These are phyloP conservation scores for Gymnopus androsaceus DNA, from an alignment of 1,284 basidiomycete genomes.

Conservation along the genomic window DNA sequence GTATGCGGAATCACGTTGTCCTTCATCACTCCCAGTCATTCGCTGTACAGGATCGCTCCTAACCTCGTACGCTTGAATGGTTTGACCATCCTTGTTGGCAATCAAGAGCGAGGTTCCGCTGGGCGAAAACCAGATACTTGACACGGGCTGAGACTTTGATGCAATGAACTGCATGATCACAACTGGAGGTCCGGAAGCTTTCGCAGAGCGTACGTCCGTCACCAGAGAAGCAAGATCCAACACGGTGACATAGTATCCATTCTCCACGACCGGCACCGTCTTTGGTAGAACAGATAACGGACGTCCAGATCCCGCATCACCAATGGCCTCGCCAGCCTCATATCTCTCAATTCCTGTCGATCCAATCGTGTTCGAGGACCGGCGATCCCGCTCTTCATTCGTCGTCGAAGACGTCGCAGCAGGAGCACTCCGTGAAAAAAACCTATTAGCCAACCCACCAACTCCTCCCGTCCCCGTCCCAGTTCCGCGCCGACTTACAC, in stretches of 20 bases:
- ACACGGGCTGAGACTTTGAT: constrained; percentile 50
- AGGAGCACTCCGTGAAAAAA: constrained; percentile 69
- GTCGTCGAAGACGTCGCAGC: constrained; percentile 36
- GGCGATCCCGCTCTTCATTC: constrained; percentile 4
- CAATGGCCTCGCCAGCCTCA: constrained; percentile 8
- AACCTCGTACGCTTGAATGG: constrained; percentile 57
- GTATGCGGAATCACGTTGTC: neutral
- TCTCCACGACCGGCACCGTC: constrained; percentile 27
- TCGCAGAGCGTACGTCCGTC: constrained; percentile 5
- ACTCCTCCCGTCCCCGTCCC: constrained; percentile 13
- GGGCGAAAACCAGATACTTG: constrained; percentile 56
- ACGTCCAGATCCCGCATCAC: constrained; percentile 1
- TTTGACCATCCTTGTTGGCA: constrained; percentile 61
- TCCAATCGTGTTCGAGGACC: constrained; percentile 4
- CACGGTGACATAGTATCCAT: constrained; percentile 50
- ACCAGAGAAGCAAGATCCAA: constrained; percentile 53
- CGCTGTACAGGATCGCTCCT: constrained; percentile 34
- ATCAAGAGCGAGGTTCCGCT: constrained; percentile 63
- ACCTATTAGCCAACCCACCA: constrained; percentile 30
- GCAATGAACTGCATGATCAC: constrained; percentile 50
- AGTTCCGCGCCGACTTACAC: constrained; percentile 22
- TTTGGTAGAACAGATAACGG: constrained; percentile 23
- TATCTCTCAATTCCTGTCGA: constrained; percentile 15
- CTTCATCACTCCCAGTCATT: neutral
- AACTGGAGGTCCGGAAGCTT: constrained; percentile 23